Percentiles rank a stretch among this genome's conserved stretches.
phyloP scores from a whole-genome alignment of 495 filamentous ascomycete genomes.

The Tetracladium setigerum region DNA sequence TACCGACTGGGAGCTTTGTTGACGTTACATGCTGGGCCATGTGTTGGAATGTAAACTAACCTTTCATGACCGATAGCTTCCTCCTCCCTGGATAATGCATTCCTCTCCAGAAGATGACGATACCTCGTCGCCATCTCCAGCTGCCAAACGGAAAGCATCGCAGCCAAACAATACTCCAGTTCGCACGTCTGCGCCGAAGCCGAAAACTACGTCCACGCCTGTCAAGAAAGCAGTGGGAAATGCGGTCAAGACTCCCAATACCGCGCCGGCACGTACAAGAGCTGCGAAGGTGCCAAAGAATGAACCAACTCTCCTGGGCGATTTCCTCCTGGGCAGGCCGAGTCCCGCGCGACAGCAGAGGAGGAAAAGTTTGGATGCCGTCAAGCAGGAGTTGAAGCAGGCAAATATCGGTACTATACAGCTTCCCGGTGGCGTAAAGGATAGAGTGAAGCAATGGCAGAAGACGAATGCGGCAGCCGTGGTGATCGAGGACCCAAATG shows the following conservation, averaged over 20 bases:
- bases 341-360: conserved; percentile 33
- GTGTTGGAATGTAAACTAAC: no score
- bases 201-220: conserved; percentile 4
- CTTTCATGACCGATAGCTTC: no score
- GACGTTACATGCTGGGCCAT: no score
- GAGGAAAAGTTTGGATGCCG: conserved; percentile 26
- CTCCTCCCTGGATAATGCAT: neutral
- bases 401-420: conserved; percentile 37
- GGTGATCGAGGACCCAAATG: no score
- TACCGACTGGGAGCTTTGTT: no score
- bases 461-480: conserved; percentile 54
- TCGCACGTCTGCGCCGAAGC: no score
- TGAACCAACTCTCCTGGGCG: conserved; percentile 39
- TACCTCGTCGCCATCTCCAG: neutral
- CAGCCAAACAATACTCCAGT: no score
- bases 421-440: conserved; percentile 47
- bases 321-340: conserved; percentile 47
- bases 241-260: conserved; percentile 29
- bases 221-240: conserved; percentile 1
- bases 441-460: conserved; percentile 71
- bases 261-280: conserved; percentile 27
- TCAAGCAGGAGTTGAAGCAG: conserved; percentile 38
- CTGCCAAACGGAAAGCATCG: conserved; percentile 4
- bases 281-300: conserved; percentile 23
- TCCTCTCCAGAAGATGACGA: neutral